Percentiles rank a stretch among this genome's conserved stretches.
Evolutionary conservation across 768 basidiomycete species (phyloP).

Genomic region (Mrakia gelida): DNA sequence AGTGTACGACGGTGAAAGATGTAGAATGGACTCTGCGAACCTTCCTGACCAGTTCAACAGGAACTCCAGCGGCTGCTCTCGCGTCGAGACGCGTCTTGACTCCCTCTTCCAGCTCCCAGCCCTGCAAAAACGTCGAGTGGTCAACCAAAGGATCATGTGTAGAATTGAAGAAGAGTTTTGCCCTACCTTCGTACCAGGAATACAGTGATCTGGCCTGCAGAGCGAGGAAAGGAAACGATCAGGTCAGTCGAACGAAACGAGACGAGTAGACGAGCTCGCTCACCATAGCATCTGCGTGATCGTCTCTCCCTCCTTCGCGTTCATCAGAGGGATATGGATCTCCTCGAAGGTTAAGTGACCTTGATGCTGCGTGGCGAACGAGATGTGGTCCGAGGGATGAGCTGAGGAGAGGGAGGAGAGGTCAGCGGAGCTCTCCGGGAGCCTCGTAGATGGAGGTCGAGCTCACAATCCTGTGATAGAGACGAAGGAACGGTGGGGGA

Average conservation of each 20-base stretch:
- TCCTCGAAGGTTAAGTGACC: slow-evolving; percentile 46
- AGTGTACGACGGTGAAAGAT: too few species aligned
- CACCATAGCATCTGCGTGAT: slow-evolving; percentile 28
- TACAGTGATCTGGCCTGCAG: slow-evolving; percentile 28
- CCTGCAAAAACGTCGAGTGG: slow-evolving; percentile 44
- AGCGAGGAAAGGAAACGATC: not conserved
- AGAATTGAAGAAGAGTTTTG: too few species aligned
- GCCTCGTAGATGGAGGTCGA: slow-evolving; percentile 43
- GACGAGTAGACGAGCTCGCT: not conserved
- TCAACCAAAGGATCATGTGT: not conserved
- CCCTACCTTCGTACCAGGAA: slow-evolving; percentile 48
- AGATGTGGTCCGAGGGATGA: slow-evolving; percentile 58
- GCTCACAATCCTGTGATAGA: slow-evolving; percentile 12
- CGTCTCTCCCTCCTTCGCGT: slow-evolving; percentile 2
- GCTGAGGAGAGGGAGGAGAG: slow-evolving; percentile 7
- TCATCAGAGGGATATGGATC: slow-evolving; percentile 42
- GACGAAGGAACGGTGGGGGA: not conserved
- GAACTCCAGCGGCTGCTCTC: slow-evolving; percentile 33
- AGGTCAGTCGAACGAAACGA: not conserved
- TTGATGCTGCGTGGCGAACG: slow-evolving; percentile 59
- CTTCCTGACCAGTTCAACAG: slow-evolving; percentile 41
- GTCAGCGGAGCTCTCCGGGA: not conserved
- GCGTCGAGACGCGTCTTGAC: slow-evolving; percentile 53
- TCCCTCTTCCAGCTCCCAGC: slow-evolving; percentile 59
- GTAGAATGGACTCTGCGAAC: slow-evolving; percentile 32